These are phyloP conservation scores for Nakazawaea wyomingensis DNA, from an alignment of 805 yeast genomes.

Conservation along the genomic window DNA sequence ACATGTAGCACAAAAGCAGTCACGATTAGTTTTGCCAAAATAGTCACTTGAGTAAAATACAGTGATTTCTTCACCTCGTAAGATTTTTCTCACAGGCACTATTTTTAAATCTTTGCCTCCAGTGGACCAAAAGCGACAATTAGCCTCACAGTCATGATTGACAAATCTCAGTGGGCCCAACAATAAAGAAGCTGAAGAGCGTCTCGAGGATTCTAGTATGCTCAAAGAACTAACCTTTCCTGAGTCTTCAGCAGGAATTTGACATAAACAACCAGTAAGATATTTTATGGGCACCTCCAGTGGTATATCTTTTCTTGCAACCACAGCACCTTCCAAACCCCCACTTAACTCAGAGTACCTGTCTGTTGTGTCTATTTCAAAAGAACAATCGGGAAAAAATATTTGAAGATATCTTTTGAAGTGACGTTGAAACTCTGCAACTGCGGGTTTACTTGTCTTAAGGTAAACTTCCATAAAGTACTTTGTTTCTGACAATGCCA, in stretches of 20 bases:
- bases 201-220: constrained; percentile 32
- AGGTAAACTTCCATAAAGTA: constrained; percentile 21
- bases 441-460: constrained; percentile 16
- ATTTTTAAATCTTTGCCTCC: constrained; percentile 25
- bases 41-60: constrained; percentile 36
- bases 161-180: constrained; percentile 44
- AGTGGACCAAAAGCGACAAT: constrained; percentile 30
- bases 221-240: constrained; percentile 30
- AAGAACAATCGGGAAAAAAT: constrained; percentile 32
- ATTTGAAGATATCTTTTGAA: constrained; percentile 30
- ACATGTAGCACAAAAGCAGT: constrained; percentile 41
- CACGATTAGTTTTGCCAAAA: constrained; percentile 36
- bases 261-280: constrained; percentile 33
- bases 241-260: constrained; percentile 28
- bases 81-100: constrained; percentile 28
- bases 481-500: constrained; percentile 20
- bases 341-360: constrained; percentile 25
- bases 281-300: constrained; percentile 28
- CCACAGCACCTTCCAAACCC: constrained; percentile 31
- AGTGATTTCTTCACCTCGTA: constrained; percentile 42
- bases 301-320: constrained; percentile 27
- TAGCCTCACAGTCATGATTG: constrained; percentile 43
- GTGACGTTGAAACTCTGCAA: constrained; percentile 30
- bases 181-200: constrained; percentile 30
- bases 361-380: constrained; percentile 37